A percentile compares a stretch with the other conserved stretches of the same genome.
Evolutionary conservation across 2,329 filamentous ascomycete genomes (phyloP).

Genomic region (Sporothrix humicola): DNA sequence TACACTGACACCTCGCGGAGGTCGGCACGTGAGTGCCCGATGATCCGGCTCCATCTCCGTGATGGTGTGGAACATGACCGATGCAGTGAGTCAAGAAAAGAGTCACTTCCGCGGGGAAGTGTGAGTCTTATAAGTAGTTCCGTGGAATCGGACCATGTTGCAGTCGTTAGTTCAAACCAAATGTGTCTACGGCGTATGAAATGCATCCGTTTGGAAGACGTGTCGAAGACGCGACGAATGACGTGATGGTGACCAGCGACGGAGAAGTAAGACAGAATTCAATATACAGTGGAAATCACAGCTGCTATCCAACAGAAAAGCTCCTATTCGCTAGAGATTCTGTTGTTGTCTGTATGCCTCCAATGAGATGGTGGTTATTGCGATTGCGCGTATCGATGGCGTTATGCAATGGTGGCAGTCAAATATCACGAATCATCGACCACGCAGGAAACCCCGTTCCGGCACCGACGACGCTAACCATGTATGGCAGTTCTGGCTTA

Average conservation of each 20-base stretch:
- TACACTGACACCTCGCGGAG: background rate
- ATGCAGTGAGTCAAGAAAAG: background rate
- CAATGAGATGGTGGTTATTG: background rate
- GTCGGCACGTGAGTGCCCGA: background rate
- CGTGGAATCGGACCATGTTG: background rate
- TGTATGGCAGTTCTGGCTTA: background rate
- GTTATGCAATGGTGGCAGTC: conserved; percentile 18
- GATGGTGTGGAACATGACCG: conserved; percentile 1
- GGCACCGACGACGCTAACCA: conserved; percentile 11
- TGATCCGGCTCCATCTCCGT: background rate
- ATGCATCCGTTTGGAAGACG: background rate
- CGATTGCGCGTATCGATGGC: conserved; percentile 13
- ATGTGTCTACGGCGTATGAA: background rate
- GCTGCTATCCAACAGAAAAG: no score
- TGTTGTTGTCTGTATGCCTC: no score
- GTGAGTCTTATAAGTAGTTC: background rate
- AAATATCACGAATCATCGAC: conserved; percentile 7
- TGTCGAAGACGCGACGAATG: conserved; percentile 5
- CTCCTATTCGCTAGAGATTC: no score
- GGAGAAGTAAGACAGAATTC: no score
- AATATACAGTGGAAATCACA: no score
- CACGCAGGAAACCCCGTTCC: background rate
- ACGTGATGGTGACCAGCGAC: background rate
- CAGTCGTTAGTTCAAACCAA: background rate
- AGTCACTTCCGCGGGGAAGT: background rate